Percentiles rank a stretch among this genome's conserved stretches.
Evolutionary conservation across 371 early-diverging fungal species (phyloP).

Genomic region (Cokeromyces recurvatus): DNA sequence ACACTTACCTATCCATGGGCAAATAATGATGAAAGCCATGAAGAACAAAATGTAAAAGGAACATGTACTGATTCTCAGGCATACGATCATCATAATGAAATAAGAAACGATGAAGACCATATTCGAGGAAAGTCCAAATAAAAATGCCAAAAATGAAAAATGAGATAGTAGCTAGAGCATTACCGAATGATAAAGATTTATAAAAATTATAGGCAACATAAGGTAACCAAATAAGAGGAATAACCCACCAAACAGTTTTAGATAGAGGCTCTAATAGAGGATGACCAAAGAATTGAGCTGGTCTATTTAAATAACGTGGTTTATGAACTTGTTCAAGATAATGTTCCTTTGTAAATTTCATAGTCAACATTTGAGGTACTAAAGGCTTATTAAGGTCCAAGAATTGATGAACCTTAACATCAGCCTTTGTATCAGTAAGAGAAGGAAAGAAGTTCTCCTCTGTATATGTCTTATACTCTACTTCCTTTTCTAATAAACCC

Average conservation of each 20-base stretch:
- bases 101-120: conserved; percentile 85
- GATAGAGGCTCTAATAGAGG: conserved; percentile 75
- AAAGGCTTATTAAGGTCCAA: conserved; percentile 81
- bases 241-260: conserved; percentile 88
- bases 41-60: conserved; percentile 78
- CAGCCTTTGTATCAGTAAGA: conserved; percentile 39
- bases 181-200: conserved; percentile 24
- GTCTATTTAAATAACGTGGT: conserved; percentile 73
- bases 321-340: conserved; percentile 90
- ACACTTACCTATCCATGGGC: conserved; percentile 93
- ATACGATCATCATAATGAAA: conserved; percentile 88
- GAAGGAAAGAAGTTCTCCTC: conserved; percentile 50
- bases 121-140: conserved; percentile 81
- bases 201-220: conserved; percentile 39
- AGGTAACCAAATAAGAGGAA: conserved; percentile 89
- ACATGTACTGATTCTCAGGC: conserved; percentile 78
- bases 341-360: conserved; percentile 69
- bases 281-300: conserved; percentile 79
- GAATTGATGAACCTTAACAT: conserved; percentile 63
- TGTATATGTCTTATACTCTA: conserved; percentile 24
- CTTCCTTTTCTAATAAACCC: conserved; percentile 15
- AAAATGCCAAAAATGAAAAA: conserved; percentile 65
- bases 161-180: conserved; percentile 21
- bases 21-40: conserved; percentile 96
- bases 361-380: conserved; percentile 74